A percentile compares a stretch with the other conserved stretches of the same genome.
phyloP scores from a whole-genome alignment of 2,329 filamentous ascomycete species.

The Colletotrichum tanaceti region DNA sequence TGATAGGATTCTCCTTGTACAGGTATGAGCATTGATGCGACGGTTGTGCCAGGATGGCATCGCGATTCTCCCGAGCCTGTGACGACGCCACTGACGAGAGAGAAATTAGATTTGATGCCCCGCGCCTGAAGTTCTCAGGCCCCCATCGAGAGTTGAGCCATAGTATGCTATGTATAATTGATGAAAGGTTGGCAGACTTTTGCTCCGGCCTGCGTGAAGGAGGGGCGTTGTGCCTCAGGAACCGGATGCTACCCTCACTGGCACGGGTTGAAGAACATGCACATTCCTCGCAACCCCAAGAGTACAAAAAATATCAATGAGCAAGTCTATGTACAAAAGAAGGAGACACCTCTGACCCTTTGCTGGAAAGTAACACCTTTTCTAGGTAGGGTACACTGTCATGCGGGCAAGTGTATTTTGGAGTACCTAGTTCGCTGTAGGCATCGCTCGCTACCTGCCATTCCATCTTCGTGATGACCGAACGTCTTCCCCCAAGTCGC shows the following conservation, averaged over 20 bases:
- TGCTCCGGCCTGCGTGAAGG: not conserved
- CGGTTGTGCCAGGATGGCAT: conserved; percentile 9
- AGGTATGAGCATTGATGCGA: conserved; percentile 9
- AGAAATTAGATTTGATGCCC: conserved; percentile 20
- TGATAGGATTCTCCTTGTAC: conserved; percentile 1
- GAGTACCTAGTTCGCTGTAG: no score
- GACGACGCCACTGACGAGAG: no score
- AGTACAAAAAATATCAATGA: not conserved
- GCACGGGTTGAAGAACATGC: conserved; percentile 6
- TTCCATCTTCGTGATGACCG: not conserved
- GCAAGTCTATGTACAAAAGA: not conserved
- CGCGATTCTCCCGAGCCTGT: conserved; percentile 11
- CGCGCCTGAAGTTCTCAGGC: not conserved
- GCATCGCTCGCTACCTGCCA: not conserved
- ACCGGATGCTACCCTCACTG: not conserved
- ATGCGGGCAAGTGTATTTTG: not conserved
- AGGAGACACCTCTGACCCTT: not conserved
- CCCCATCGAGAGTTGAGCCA: not conserved
- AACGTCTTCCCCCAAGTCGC: not conserved
- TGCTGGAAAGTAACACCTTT: no score
- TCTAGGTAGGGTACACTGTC: not conserved
- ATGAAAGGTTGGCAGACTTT: conserved; percentile 8
- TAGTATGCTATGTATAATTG: no score
- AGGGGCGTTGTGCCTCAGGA: conserved; percentile 1
- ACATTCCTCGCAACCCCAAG: not conserved